Conservation (phyloP, 371 early-diverging fungal genomes). For the Apophysomyces elegans region DNA sequence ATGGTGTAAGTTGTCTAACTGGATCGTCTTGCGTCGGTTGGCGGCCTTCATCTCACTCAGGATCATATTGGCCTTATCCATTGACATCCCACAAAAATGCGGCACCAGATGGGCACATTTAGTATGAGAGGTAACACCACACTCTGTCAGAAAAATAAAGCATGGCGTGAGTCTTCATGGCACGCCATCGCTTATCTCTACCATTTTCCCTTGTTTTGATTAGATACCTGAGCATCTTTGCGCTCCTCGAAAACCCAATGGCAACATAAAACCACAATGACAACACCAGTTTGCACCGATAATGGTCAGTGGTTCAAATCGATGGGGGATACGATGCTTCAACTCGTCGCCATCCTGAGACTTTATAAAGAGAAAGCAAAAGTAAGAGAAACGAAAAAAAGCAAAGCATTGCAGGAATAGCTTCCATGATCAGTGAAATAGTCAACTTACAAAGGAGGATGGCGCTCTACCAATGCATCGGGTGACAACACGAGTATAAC, state of each 20-base stretch:
- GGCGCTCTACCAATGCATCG: constrained; percentile 85
- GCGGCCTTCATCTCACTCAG: constrained; percentile 78
- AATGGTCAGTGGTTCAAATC: constrained; percentile 80
- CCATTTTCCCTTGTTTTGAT: neutral
- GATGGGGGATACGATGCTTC: constrained; percentile 94
- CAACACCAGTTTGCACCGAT: constrained; percentile 93
- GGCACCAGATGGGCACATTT: constrained; percentile 91
- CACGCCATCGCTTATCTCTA: too few species aligned
- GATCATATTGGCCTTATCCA: constrained; percentile 86
- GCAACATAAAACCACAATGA: constrained; percentile 97
- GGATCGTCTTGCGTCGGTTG: constrained; percentile 32
- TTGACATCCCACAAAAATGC: constrained; percentile 91
- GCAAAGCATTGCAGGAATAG: too few species aligned
- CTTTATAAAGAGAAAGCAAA: constrained; percentile 18
- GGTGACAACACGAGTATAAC: constrained; percentile 84
- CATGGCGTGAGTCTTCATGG: too few species aligned
- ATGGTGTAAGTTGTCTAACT: constrained; percentile 14
- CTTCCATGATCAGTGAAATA: constrained; percentile 54
- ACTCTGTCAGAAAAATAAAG: constrained; percentile 54
- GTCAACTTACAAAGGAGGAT: constrained; percentile 49
- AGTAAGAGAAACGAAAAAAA: constrained; percentile 79
- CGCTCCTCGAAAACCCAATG: constrained; percentile 75
- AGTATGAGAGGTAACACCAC: constrained; percentile 83
- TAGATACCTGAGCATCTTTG: constrained; percentile 62
- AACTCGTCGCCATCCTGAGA: constrained; percentile 71